Percentiles rank a stretch among this genome's conserved stretches.
These are phyloP conservation scores for Leccinum imitatum DNA, from an alignment of 768 basidiomycete species.

Conservation along the genomic window DNA sequence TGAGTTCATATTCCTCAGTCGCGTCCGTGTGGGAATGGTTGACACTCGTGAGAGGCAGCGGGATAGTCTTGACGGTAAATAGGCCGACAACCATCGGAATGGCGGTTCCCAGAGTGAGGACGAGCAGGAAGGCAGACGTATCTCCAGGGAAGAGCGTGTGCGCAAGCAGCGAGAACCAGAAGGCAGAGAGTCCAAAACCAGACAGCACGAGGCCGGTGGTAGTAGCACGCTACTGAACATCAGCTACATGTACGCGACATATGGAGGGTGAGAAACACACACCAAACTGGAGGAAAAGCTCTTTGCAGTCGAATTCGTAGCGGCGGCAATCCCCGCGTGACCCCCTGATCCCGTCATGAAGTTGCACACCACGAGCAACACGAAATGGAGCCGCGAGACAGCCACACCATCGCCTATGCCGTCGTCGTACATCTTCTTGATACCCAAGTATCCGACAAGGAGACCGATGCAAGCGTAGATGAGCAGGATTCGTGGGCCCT, in stretches of 20 bases:
- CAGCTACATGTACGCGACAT: neutral
- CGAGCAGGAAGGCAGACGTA: constrained; percentile 71
- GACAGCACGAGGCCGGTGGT: constrained; percentile 79
- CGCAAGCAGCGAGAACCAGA: constrained; percentile 80
- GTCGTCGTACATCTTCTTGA: constrained; percentile 62
- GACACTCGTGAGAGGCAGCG: constrained; percentile 44
- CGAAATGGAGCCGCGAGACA: constrained; percentile 44
- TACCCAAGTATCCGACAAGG: constrained; percentile 72
- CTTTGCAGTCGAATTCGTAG: constrained; percentile 81
- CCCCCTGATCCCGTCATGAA: constrained; percentile 79
- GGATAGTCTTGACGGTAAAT: constrained; percentile 67
- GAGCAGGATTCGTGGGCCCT: constrained; percentile 71
- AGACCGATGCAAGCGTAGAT: constrained; percentile 56
- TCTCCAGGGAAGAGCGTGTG: constrained; percentile 73
- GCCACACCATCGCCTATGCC: constrained; percentile 42
- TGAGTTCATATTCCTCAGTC: constrained; percentile 21
- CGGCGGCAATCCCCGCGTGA: constrained; percentile 65
- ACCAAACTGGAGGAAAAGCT: constrained; percentile 76
- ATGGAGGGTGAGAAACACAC: constrained; percentile 24
- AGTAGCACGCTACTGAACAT: constrained; percentile 57
- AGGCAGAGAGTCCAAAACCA: constrained; percentile 89
- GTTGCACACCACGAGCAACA: constrained; percentile 56
- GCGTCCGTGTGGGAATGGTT: neutral
- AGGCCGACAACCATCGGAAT: constrained; percentile 76
- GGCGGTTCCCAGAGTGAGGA: constrained; percentile 77